Conservation (phyloP, 805 yeast genomes). For the Ogataea paraovalis region DNA sequence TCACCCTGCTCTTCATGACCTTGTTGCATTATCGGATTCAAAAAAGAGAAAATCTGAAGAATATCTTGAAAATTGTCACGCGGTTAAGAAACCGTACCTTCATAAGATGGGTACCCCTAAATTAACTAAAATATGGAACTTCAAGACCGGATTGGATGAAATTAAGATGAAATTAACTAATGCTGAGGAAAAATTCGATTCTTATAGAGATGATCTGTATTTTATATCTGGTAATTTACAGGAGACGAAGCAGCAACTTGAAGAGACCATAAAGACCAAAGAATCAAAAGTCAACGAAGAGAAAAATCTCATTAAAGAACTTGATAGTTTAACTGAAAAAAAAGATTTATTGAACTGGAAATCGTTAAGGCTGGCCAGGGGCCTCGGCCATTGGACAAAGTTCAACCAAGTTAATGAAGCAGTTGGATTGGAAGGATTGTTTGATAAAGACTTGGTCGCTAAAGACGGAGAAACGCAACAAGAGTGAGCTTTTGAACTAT, state of each 20-base stretch:
- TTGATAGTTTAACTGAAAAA: slow-evolving; percentile 11
- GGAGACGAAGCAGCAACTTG: slow-evolving; percentile 4
- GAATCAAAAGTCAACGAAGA: neutral
- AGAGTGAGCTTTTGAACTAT: neutral
- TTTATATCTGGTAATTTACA: slow-evolving; percentile 21
- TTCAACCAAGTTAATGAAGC: slow-evolving; percentile 12
- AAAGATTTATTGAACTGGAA: slow-evolving; percentile 24
- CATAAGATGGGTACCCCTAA: slow-evolving; percentile 28
- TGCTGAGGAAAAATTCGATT: slow-evolving; percentile 18
- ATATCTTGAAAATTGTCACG: slow-evolving; percentile 9
- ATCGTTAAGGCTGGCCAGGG: slow-evolving; percentile 19
- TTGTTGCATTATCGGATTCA: slow-evolving; percentile 10
- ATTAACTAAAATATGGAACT: slow-evolving; percentile 27
- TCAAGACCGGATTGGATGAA: slow-evolving; percentile 20
- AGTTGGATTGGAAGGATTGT: slow-evolving; percentile 16
- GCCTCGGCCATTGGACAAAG: slow-evolving; percentile 15
- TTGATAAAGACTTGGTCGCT: slow-evolving; percentile 8
- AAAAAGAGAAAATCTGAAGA: slow-evolving; percentile 25
- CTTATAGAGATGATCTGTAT: slow-evolving; percentile 28
- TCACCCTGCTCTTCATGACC: slow-evolving; percentile 19
- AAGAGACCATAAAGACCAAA: neutral
- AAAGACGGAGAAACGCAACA: slow-evolving; percentile 5
- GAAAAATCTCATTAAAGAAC: neutral
- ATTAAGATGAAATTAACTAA: slow-evolving; percentile 11
- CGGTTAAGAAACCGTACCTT: slow-evolving; percentile 19